These are phyloP conservation scores for Calonectria pseudoreteaudii DNA, from an alignment of 2,329 filamentous ascomycete genomes.

Conservation along the genomic window DNA sequence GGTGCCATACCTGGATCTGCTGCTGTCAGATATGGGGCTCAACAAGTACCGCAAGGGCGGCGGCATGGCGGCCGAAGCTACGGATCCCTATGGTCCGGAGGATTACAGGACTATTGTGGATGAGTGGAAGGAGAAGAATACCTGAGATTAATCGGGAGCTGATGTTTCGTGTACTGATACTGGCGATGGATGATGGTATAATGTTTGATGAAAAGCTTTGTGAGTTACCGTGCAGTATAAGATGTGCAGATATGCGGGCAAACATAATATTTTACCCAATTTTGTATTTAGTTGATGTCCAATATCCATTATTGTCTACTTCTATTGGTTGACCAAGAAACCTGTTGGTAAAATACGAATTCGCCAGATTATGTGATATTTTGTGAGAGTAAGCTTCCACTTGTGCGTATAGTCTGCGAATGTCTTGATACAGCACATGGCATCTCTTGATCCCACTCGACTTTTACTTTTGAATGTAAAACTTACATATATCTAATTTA, in stretches of 20 bases:
- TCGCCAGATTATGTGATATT: not conserved
- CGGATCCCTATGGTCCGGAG: conserved; percentile 67
- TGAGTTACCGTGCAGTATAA: not conserved
- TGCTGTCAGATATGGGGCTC: conserved; percentile 75
- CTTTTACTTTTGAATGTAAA: not conserved
- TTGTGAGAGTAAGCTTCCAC: not conserved
- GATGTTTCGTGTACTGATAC: not conserved
- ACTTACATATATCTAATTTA: too few relatives aligned
- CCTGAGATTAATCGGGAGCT: not conserved
- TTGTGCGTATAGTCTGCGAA: not conserved
- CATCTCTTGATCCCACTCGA: not conserved
- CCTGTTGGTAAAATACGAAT: not conserved
- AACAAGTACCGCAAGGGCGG: conserved; percentile 66
- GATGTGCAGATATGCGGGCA: not conserved
- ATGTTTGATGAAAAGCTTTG: not conserved
- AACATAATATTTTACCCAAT: not conserved
- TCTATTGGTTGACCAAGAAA: not conserved
- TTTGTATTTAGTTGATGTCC: not conserved
- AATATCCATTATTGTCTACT: not conserved
- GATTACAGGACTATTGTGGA: conserved; percentile 67
- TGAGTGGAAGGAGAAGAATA: conserved; percentile 58
- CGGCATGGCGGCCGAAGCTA: conserved; percentile 63
- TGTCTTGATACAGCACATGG: not conserved
- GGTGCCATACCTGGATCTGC: conserved; percentile 77
- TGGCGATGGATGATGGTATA: not conserved